Conservation (phyloP, 2,329 filamentous ascomycete genomes). For the Pestalotiopsis sp. region DNA sequence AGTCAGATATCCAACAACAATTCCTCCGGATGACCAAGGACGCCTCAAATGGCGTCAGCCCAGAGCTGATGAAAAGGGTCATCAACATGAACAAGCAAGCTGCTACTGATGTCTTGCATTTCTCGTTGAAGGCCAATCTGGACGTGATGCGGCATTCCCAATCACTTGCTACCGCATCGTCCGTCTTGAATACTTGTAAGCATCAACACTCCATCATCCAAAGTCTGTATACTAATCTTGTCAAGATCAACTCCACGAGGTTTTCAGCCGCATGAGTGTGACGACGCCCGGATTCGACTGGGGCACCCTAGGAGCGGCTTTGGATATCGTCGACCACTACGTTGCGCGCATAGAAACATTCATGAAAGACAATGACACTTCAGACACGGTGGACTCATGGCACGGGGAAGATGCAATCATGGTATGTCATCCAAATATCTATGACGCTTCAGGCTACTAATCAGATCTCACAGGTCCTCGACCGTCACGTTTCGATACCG, state of each 20-base stretch:
- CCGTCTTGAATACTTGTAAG: slow-evolving; percentile 49
- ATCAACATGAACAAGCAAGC: slow-evolving; percentile 55
- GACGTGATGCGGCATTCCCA: slow-evolving; percentile 51
- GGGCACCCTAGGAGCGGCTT: slow-evolving; percentile 44
- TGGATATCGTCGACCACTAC: slow-evolving; percentile 52
- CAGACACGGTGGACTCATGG: slow-evolving; percentile 29
- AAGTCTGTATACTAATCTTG: slow-evolving; percentile 16
- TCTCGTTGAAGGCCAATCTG: slow-evolving; percentile 50
- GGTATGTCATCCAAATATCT: slow-evolving; percentile 26
- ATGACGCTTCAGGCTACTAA: background rate
- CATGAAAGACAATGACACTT: slow-evolving; percentile 40
- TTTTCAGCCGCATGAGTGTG: slow-evolving; percentile 51
- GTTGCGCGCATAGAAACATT: slow-evolving; percentile 45
- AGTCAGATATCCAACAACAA: slow-evolving; percentile 59
- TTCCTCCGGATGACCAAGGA: slow-evolving; percentile 51
- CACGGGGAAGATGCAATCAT: slow-evolving; percentile 51
- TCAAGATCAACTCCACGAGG: slow-evolving; percentile 49
- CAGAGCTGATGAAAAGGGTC: slow-evolving; percentile 50
- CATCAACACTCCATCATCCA: background rate
- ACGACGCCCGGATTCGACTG: slow-evolving; percentile 49
- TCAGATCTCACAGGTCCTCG: slow-evolving; percentile 39
- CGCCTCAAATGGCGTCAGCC: slow-evolving; percentile 35
- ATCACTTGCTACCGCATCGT: slow-evolving; percentile 49
- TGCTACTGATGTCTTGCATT: slow-evolving; percentile 54
- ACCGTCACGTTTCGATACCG: slow-evolving; percentile 47